Base-by-base conservation (phyloP, 2,329 filamentous ascomycete genomes). In the Pseudogymnoascus sp. region DNA sequence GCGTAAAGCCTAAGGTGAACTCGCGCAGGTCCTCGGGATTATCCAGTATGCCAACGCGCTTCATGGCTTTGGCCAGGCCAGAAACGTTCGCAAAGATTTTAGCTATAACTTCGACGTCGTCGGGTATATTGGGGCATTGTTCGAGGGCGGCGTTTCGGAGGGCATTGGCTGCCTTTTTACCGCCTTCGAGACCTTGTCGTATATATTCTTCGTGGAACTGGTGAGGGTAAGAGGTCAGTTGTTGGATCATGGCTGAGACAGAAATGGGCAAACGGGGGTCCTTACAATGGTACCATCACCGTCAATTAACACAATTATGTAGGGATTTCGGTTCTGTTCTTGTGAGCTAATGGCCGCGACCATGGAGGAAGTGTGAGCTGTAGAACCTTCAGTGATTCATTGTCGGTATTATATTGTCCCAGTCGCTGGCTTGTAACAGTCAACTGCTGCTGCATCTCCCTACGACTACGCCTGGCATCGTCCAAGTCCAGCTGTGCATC, bases 211-310 rank as follows among this genome's bases (percentile, higher is more conserved):
- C 79, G 71, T 83, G 80, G 72, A 88, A 88, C 84, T 88, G 70
- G 14, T 60, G 45, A 66, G 51, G 48, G 37, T 10, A 13, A 4
- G 28, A 6, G 8, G 51, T 57, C 51, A 57, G 51, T 19, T 19
- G n/a, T 21, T 10, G 51, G 25, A 13, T 34, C 28, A 19, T 7
- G 16, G 28, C 51, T 57, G 25, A 34, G 51, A 57, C 25, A 57
- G 10, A 3, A 3, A 63, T 69, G 63, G 3, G 41, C 62, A 45
- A 11, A 6, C 14, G 25, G 51, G 62, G 21, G 19, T 19, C 68
- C 78, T 73, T 71, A 87, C 85, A 73, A 87, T 76, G 65, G 87
- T 78, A 51, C 84, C 83, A 72, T 89, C 82, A 39, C 85, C 86
- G 72, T 88, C 86, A 68, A 89, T 81, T 68, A 87, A 71, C 41